Base-by-base conservation (phyloP, 129 eudicot genomes). In the Solidago caesia region DNA sequence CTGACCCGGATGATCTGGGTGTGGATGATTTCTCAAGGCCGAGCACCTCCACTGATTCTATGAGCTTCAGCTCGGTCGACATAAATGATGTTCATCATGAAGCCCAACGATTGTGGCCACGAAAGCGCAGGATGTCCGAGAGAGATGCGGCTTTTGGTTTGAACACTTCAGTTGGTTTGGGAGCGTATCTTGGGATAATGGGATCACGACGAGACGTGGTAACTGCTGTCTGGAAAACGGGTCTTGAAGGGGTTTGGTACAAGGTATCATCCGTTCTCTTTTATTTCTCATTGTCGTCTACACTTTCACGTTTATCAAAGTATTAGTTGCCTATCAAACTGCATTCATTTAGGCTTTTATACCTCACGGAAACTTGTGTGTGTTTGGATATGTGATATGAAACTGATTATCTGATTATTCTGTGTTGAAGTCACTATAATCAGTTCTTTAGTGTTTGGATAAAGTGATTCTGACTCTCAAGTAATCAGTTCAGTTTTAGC, bases 121-220 rank as follows among this genome's bases (percentile, higher is more conserved):
- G 93, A 75, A 94, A 91, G 63, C 97, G 99, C 55, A 81, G 99
- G 76, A 81, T 94, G 85, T 94, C 97, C 26, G 99, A 94, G 80
- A 83, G 99, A 82, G 99, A 94, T 84, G 97, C 99, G 10, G 99
- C 99, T 63, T 91, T 94, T 70, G 99, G 99, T 13, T 69, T 94
- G 70, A 94, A 90, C 63, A 94, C 97, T 72, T 94, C 93, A 12
- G 92, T 88, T 71, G 99, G 99, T 16, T 82, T 94, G 58, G 97
- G 99, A 73, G 96, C 93, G 46, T 94, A 88, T 84, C 91, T 90
- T 58, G 99, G 99, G 71, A 94, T 94, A 39, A 94, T 94, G 99
- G 99, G 99, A 44, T 94, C 99, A 55, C 86, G 99, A 10, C 83
- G 99, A 84, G 99, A 94, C 71, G 99, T 91, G 5, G 96, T 91